Evolutionary conservation across 352 stramenopile species (phyloP).

Genomic region (Phytophthora brassicae): DNA sequence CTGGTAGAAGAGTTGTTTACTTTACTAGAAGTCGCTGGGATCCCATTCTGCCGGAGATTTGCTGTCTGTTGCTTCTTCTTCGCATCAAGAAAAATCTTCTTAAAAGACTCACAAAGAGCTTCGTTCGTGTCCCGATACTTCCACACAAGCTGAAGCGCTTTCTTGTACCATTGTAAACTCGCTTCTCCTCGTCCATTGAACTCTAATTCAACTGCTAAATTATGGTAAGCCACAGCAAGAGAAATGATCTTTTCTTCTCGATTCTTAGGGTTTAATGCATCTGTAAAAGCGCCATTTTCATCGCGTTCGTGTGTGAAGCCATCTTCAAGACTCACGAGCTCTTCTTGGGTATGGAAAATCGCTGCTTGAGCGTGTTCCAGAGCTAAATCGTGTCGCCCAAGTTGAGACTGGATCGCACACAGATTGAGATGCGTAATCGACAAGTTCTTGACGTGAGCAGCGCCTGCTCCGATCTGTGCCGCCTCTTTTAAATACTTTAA

Average conservation of each 20-base stretch:
- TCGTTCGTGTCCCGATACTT: constrained; percentile 66
- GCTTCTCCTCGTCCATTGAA: constrained; percentile 70
- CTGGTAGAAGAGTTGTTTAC: not conserved
- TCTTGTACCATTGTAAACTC: constrained; percentile 86
- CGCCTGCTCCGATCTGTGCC: constrained; percentile 55
- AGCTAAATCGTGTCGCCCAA: constrained; percentile 66
- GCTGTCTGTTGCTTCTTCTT: constrained; percentile 57
- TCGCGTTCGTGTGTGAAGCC: constrained; percentile 3
- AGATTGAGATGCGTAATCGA: constrained; percentile 83
- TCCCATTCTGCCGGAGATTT: constrained; percentile 25
- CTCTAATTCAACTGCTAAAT: constrained; percentile 77
- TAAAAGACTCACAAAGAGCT: constrained; percentile 66
- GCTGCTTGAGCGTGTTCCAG: constrained; percentile 77
- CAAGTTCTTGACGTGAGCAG: constrained; percentile 67
- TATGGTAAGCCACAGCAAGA: constrained; percentile 80
- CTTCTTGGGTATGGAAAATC: constrained; percentile 83
- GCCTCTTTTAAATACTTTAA: constrained; percentile 78
- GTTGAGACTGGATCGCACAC: constrained; percentile 79
- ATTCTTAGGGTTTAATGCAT: constrained; percentile 57
- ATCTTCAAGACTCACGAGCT: constrained; percentile 62
- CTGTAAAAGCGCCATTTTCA: constrained; percentile 14
- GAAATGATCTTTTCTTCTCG: constrained; percentile 78
- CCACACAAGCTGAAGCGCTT: constrained; percentile 67
- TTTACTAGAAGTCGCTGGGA: constrained; percentile 9
- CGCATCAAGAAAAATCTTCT: constrained; percentile 70